Conservation (phyloP, 352 stramenopile species). For the Globisporangium carolinianum region DNA sequence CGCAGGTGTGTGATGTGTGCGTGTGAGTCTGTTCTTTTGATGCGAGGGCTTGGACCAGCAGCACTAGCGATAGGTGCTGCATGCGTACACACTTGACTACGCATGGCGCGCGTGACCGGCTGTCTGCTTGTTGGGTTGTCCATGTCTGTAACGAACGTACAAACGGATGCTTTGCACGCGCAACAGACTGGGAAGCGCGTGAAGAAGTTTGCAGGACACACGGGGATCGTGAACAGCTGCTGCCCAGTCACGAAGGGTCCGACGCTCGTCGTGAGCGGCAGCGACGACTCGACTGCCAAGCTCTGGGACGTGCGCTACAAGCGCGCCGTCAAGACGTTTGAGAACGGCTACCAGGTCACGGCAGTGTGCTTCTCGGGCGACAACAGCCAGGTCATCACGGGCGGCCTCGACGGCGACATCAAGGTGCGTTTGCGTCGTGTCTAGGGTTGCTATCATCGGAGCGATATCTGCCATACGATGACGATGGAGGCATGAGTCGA, state of each 20-base stretch:
- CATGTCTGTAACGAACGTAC: not conserved
- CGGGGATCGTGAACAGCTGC: conserved; percentile 88
- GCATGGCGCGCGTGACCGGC: too few relatives aligned
- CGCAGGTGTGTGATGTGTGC: conserved; percentile 20
- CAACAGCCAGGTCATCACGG: conserved; percentile 84
- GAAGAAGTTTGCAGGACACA: conserved; percentile 83
- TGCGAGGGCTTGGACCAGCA: too few relatives aligned
- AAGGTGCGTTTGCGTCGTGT: conserved; percentile 27
- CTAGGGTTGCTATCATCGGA: not conserved
- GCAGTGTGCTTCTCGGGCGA: conserved; percentile 86
- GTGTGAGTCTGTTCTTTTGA: not conserved
- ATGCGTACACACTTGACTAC: too few relatives aligned
- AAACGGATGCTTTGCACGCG: conserved; percentile 4
- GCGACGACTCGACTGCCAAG: conserved; percentile 86
- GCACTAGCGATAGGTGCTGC: not conserved
- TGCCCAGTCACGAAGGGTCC: conserved; percentile 79
- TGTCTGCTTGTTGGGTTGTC: too few relatives aligned
- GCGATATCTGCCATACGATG: not conserved
- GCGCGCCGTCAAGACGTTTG: conserved; percentile 70
- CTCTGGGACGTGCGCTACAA: conserved; percentile 89
- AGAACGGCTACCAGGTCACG: conserved; percentile 88
- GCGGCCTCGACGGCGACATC: conserved; percentile 92
- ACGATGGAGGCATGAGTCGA: too few relatives aligned
- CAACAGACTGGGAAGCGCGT: conserved; percentile 68
- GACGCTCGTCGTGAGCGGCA: conserved; percentile 82